Percentiles rank a stretch among this genome's conserved stretches.
phyloP scores from a whole-genome alignment of 2,329 filamentous ascomycete genomes.

The Colletotrichum aenigma region DNA sequence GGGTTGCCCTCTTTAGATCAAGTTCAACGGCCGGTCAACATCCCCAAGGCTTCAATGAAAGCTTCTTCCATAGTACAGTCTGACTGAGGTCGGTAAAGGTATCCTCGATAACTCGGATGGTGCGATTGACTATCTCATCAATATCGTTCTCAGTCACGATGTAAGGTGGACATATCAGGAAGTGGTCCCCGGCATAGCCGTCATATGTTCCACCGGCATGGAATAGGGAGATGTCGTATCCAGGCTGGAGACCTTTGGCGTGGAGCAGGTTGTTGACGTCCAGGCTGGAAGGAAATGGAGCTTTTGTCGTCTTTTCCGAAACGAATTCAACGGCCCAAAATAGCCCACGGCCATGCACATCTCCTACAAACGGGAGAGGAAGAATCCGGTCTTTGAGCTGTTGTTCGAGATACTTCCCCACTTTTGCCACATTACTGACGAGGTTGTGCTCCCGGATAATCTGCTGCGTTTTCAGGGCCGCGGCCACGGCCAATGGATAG shows the following conservation, averaged over 20 bases:
- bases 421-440: not conserved
- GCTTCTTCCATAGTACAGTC: not conserved
- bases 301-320: not conserved
- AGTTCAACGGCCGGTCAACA: not conserved
- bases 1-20: not conserved
- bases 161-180: not conserved
- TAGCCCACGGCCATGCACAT: not conserved
- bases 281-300: rapidly evolving
- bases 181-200: not conserved
- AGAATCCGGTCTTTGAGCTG: not conserved
- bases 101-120: not conserved
- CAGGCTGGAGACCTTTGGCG: not conserved
- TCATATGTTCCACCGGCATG: not conserved
- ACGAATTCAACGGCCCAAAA: not conserved
- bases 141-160: not conserved
- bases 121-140: not conserved
- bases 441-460: not conserved
- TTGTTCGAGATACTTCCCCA: not conserved
- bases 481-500: not conserved
- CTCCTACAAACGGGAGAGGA: not conserved
- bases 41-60: not conserved
- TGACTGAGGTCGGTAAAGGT: not conserved
- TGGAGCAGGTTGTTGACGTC: not conserved
- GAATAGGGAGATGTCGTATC: not conserved
- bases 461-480: not conserved